phyloP scores from a whole-genome alignment of 2,329 filamentous ascomycete genomes.

The Cryphonectria japonica region DNA sequence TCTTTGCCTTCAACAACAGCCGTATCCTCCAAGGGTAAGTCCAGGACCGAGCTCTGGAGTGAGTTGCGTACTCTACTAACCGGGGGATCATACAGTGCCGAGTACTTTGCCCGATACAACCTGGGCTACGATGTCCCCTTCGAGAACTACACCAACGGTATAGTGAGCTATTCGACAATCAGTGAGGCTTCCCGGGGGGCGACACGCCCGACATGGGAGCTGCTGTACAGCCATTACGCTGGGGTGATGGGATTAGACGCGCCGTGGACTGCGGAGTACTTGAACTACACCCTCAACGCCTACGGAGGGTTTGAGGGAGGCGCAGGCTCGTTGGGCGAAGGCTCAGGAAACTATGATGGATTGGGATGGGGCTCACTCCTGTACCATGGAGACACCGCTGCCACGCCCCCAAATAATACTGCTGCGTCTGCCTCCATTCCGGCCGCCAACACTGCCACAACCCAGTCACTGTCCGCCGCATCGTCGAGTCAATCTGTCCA shows the following conservation, averaged over 20 bases:
- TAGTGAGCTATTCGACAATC: conserved; percentile 28
- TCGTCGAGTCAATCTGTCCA: too few species aligned
- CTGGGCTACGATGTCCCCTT: conserved; percentile 33
- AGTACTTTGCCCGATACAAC: conserved; percentile 35
- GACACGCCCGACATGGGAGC: conserved; percentile 32
- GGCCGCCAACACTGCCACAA: background rate
- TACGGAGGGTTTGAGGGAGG: conserved; percentile 29
- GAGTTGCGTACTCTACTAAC: background rate
- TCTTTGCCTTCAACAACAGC: conserved; percentile 34
- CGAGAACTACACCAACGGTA: conserved; percentile 31
- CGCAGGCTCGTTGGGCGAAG: conserved; percentile 21
- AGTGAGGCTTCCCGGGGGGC: conserved; percentile 30
- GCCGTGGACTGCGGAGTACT: conserved; percentile 32
- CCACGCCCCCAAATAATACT: background rate
- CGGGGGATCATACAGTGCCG: conserved; percentile 18
- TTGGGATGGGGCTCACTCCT: conserved; percentile 30
- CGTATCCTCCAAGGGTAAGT: conserved; percentile 31
- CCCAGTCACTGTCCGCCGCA: too few species aligned
- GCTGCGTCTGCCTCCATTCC: background rate
- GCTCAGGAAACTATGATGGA: conserved; percentile 21
- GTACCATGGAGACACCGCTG: conserved; percentile 12
- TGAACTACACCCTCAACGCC: conserved; percentile 24
- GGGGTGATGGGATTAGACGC: conserved; percentile 30
- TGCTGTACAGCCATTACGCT: conserved; percentile 34
- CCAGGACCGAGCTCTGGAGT: background rate